Evolutionary conservation across 2,329 filamentous ascomycete species (phyloP).

Genomic region (Fusarium sacchari): DNA sequence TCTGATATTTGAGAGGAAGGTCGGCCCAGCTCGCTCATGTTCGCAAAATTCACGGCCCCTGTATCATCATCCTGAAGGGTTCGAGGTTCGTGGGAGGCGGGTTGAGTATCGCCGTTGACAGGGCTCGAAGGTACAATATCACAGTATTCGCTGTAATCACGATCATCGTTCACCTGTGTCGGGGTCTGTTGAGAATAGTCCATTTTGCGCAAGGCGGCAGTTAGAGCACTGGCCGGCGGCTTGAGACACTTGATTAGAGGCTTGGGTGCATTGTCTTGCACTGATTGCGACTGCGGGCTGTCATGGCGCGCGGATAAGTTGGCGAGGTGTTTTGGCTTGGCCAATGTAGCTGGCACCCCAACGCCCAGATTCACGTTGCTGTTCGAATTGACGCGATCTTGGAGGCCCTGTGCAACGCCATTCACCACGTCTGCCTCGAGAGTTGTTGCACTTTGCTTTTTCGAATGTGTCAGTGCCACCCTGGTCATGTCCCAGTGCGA

Average conservation of each 20-base stretch:
- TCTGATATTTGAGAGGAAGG: constrained; percentile 56
- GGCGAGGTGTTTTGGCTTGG: constrained; percentile 1
- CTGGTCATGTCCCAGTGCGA: constrained; percentile 40
- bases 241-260: constrained; percentile 29
- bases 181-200: constrained; percentile 62
- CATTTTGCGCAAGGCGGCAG: constrained; percentile 49
- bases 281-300: constrained; percentile 21
- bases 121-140: constrained; percentile 45
- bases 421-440: constrained; percentile 16
- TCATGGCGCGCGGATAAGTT: constrained; percentile 36
- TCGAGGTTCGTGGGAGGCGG: constrained; percentile 45
- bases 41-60: constrained; percentile 59
- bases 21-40: constrained; percentile 48
- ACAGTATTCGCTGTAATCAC: constrained; percentile 63
- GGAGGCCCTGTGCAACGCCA: constrained; percentile 14
- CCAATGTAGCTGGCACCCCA: not conserved
- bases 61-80: constrained; percentile 60
- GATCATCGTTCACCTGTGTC: constrained; percentile 66
- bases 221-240: constrained; percentile 28
- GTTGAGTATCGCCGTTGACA: constrained; percentile 40
- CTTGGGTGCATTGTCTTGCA: constrained; percentile 35
- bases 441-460: constrained; percentile 42
- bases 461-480: constrained; percentile 42
- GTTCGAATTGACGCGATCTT: constrained; percentile 25
- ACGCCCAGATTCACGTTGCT: constrained; percentile 1